Base-by-base conservation (phyloP, 441 rosid genomes). In the Pelargonium australe region DNA sequence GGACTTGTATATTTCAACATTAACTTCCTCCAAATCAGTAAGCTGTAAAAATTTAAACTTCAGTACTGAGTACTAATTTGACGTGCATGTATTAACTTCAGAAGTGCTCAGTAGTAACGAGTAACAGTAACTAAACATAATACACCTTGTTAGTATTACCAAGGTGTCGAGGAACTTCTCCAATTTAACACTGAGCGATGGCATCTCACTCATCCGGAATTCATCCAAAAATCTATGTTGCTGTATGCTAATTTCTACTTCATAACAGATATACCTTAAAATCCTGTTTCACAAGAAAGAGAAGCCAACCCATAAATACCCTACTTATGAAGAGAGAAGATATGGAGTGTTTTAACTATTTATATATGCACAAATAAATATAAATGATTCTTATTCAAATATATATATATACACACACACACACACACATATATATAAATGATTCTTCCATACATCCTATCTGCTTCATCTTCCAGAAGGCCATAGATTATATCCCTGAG, bases 151-250 rank as follows among this genome's bases (percentile, higher is more conserved):
- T 76, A 65, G 64, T 62, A 55, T 74, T 82, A 95, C 99, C 99
- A 95, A 78, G 82, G 80, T 23, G 63, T 65, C 65, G 43, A 95
- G 85, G 81, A 95, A 92, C 72, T 84, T 92, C 85, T 86, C 97
- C 83, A 95, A 71, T 78, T 81, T 90, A 68, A 81, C 82, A 82
- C 84, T 89, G 68, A 95, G 96, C 72, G 75, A 67, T 77, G 91
- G 94, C 90, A 95, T 83, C 70, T 83, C 95, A 64, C 85, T 78
- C 89, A 81, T 86, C 78, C 81, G 83, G 76, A 92, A 92, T 65
- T 83, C 76, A 64, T 23, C 63, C 79, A 92, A 84, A 72, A 95
- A 89, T 62, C 70, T 75, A 13, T 64, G 66, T 12, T 84, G 77
- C 64, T 75, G 79, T 69, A 90, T 79, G 81, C 91, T 82, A 5